phyloP scores from a whole-genome alignment of 2,329 filamentous ascomycete genomes.

The Epichloe scottii region DNA sequence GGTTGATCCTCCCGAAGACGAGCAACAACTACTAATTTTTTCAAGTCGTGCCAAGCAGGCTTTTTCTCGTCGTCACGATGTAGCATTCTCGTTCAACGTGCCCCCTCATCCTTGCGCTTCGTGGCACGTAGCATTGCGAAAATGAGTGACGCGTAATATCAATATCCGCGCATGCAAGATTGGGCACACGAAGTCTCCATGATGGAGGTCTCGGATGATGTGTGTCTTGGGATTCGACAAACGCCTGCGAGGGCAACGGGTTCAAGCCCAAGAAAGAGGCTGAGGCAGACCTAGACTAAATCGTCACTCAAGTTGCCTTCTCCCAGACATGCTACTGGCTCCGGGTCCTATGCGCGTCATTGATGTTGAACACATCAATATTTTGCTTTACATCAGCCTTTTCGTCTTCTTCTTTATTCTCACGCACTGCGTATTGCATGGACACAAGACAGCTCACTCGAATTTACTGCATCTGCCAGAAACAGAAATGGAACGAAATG shows the following conservation, averaged over 20 bases:
- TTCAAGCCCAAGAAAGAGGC: too few species aligned
- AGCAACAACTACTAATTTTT: too few species aligned
- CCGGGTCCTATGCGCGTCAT: background rate
- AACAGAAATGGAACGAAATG: background rate
- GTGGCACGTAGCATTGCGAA: background rate
- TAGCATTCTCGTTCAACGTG: background rate
- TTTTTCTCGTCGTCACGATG: background rate
- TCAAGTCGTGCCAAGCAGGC: too few species aligned
- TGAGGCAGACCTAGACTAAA: too few species aligned
- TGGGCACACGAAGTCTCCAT: background rate
- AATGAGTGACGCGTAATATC: background rate
- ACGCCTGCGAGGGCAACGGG: too few species aligned
- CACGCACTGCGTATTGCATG: background rate
- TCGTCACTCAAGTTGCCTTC: too few species aligned
- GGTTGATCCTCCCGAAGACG: background rate
- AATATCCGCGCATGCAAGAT: background rate
- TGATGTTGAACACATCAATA: background rate
- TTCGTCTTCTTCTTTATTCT: too few species aligned
- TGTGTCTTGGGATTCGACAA: too few species aligned
- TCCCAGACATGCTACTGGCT: too few species aligned
- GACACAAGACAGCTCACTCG: background rate
- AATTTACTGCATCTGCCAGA: background rate
- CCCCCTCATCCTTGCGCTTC: background rate
- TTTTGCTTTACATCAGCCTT: background rate
- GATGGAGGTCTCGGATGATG: too few species aligned